Percentiles rank a stretch among this genome's conserved stretches.
Conservation (phyloP, 2,329 filamentous ascomycete genomes). For the Exophiala phaeomuriformis region DNA sequence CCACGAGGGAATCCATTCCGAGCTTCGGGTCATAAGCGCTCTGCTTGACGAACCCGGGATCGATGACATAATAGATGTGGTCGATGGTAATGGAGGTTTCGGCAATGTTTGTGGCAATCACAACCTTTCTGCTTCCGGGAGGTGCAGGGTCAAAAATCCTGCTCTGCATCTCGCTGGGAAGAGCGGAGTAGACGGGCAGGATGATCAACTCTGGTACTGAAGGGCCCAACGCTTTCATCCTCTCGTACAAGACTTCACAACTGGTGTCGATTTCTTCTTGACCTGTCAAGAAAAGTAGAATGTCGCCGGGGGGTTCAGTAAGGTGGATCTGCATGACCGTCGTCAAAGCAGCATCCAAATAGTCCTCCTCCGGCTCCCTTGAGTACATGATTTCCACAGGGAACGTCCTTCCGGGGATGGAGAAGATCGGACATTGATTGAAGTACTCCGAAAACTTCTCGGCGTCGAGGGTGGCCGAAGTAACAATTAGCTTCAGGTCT, state of each 20-base stretch:
- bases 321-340: slow-evolving; percentile 98
- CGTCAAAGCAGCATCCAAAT: slow-evolving; percentile 84
- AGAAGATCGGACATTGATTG: slow-evolving; percentile 91
- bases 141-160: slow-evolving; percentile 91
- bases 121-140: slow-evolving; percentile 77
- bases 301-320: slow-evolving; percentile 85
- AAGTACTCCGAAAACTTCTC: slow-evolving; percentile 98
- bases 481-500: slow-evolving; percentile 92
- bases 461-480: slow-evolving; percentile 89
- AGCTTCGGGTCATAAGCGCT: slow-evolving; percentile 95
- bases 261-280: slow-evolving; percentile 96
- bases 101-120: slow-evolving; percentile 97
- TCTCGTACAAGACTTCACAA: slow-evolving; percentile 84
- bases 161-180: slow-evolving; percentile 89
- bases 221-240: slow-evolving; percentile 91
- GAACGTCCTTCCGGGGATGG: slow-evolving; percentile 88
- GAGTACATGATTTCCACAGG: slow-evolving; percentile 96
- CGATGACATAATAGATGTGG: slow-evolving; percentile 93
- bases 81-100: slow-evolving; percentile 98
- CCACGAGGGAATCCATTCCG: slow-evolving; percentile 92
- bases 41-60: slow-evolving; percentile 96
- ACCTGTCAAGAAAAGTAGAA: slow-evolving; percentile 92
- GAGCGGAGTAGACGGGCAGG: slow-evolving; percentile 87
- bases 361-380: slow-evolving; percentile 89
- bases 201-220: slow-evolving; percentile 88